Evolutionary conservation across 1,139 yeast genomes (phyloP).

Genomic region (Debaryomycetaceae sp.): DNA sequence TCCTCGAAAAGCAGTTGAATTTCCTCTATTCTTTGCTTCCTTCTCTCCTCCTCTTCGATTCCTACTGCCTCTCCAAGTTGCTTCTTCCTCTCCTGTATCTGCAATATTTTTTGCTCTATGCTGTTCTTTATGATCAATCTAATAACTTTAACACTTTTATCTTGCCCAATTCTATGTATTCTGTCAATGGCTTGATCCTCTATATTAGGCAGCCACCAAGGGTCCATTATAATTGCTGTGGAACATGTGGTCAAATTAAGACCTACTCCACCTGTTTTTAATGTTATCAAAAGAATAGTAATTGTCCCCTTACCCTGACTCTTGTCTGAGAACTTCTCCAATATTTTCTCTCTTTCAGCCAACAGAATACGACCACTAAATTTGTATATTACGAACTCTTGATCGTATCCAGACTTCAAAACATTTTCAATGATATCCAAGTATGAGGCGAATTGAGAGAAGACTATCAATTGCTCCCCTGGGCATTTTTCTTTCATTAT

Average conservation of each 20-base stretch:
- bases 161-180: conserved; percentile 88
- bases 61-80: conserved; percentile 85
- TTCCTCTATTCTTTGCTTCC: conserved; percentile 75
- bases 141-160: conserved; percentile 64
- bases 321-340: conserved; percentile 49
- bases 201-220: conserved; percentile 96
- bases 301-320: conserved; percentile 29
- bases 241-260: conserved; percentile 84
- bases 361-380: conserved; percentile 80
- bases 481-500: conserved; percentile 51
- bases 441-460: conserved; percentile 86
- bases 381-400: conserved; percentile 47
- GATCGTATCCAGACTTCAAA: conserved; percentile 37
- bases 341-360: conserved; percentile 60
- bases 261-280: conserved; percentile 97
- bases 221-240: conserved; percentile 89
- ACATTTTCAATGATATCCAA: conserved; percentile 72
- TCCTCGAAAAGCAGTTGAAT: conserved; percentile 72
- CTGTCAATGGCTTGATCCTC: conserved; percentile 96
- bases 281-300: conserved; percentile 64
- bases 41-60: conserved; percentile 71
- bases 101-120: conserved; percentile 88
- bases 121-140: conserved; percentile 80
- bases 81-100: conserved; percentile 81
- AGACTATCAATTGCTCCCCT: conserved; percentile 76